Percentiles rank a stretch among this genome's conserved stretches.
phyloP scores from a whole-genome alignment of 2,329 filamentous ascomycete species.

The Colletotrichum graminicola region DNA sequence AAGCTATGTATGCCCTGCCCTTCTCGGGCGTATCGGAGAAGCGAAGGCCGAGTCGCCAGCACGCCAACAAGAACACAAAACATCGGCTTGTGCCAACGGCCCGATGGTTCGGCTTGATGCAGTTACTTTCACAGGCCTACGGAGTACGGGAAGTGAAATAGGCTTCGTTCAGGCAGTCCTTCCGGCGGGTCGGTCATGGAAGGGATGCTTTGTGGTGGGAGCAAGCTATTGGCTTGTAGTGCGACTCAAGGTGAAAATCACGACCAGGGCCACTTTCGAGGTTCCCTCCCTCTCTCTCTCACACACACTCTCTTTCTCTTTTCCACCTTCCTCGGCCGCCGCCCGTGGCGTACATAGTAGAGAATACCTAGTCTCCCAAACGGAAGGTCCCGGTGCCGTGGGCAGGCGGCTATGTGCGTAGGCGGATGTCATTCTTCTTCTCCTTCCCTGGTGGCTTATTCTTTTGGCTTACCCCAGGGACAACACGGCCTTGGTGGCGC shows the following conservation, averaged over 20 bases:
- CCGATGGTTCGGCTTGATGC: not conserved
- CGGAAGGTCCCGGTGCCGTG: not conserved
- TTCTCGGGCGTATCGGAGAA: not conserved
- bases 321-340: not conserved
- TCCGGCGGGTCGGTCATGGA: not conserved
- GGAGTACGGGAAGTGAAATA: not conserved
- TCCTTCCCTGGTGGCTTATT: conserved; percentile 1
- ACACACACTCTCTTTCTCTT: not conserved
- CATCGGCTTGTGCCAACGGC: not conserved
- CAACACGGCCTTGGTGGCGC: conserved; percentile 4
- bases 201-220: not conserved
- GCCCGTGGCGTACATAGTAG: not conserved
- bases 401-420: not conserved
- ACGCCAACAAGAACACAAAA: not conserved
- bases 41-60: not conserved
- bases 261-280: not conserved
- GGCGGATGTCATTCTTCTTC: not conserved
- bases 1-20: not conserved
- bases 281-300: not conserved
- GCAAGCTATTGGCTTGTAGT: not conserved
- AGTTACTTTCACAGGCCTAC: not conserved
- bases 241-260: not conserved
- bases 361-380: not conserved
- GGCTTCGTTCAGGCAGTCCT: not conserved
- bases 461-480: conserved; percentile 1